Base-by-base conservation (phyloP, 2,329 filamentous ascomycete genomes). In the Botryotinia globosa region DNA sequence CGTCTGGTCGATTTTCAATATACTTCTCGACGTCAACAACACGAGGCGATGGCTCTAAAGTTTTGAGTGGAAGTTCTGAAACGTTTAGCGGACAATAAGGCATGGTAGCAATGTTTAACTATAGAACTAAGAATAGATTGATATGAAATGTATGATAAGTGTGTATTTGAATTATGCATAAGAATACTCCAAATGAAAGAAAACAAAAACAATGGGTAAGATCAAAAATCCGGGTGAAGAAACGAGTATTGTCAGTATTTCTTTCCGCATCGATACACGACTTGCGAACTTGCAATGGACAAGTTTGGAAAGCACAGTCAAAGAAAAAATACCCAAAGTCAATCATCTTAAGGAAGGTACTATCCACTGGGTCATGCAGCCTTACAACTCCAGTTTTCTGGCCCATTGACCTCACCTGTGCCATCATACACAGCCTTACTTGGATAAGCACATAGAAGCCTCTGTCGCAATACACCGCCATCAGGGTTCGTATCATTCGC, bases 401-500 rank as follows among this genome's bases (percentile, higher is more conserved):
- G 69, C 51, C 45, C n/a, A 70, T 74, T 63, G 9, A 65, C 56
- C 71, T 79, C 68, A 7, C 75, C 74, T 22, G 29, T 48, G 3
- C 75, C 74, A 68, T 74, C 56, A 63, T 62, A 77, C 25, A 48
- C n/a, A 22, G n/a, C 8, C 45, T 69, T 58, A 37, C n/a, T 54
- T 16, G 77, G 77, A 72, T 74, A 77, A n/a, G 81, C 80, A 76
- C 87, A 88, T 69, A 88, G 77, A 8, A 82, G 83, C 51, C 86
- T 81, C 75, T 83, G 83, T 65, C 83, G 83, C 63, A 83, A 74
- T 0, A 87, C 80, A 0, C 82, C 85, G 22, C 78, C 74, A 10
- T 74, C 77, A 2, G 80, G 80, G 4, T 78, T 64, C 2, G 29
- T 79, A 76, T 85, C 82, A 66, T 82, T 81, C 73, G 79, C 81